Evolutionary conservation across 2,329 filamentous ascomycete genomes (phyloP), one percentile per base, ranked within the genome.

Genomic region (Bipolaris victoriae): DNA sequence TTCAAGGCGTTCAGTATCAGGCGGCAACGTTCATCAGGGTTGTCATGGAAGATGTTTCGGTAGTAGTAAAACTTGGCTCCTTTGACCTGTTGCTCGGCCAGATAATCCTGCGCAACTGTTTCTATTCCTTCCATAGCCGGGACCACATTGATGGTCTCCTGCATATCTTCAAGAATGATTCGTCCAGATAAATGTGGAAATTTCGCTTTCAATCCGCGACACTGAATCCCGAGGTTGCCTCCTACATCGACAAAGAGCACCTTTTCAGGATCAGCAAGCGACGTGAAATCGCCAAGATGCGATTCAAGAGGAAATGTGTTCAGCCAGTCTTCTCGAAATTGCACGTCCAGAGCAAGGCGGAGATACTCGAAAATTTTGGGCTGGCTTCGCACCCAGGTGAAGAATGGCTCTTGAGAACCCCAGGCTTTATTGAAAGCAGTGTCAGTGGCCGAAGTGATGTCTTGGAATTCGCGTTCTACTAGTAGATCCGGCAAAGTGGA

Each of bases 211-310:
- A 44, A 44, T 44, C 40, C 40, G 40, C 40, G 20, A 44, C 40
- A 44, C 40, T 44, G 40, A 44, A 44, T 44, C 11, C 40, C 40
- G 20, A 44, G 40, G 40, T 44, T 44, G 20, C 40, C 40, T 44
- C 40, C 40, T 44, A 44, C 40, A 44, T 44, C 40, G 40, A 44
- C 40, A 44, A 44, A 44, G 40, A 44, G 40, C 40, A 44, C 40
- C 40, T 44, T 44, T 44, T 44, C 40, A 44, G 40, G 40, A 44
- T 44, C 40, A 44, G 40, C 40, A 44, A 11, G 40, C 20, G 40
- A 44, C 20, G 9, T 20, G 15, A 44, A 44, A 44, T 44, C 20
- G 40, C 40, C 40, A 44, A 44, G 40, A 44, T 44, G 20, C 26
- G 40, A 44, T 44, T 44, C 40, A 15, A 44, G 40, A 24, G 40